These are phyloP conservation scores for Escallonia herrerae DNA, from an alignment of 129 eudicot species.

Conservation along the genomic window DNA sequence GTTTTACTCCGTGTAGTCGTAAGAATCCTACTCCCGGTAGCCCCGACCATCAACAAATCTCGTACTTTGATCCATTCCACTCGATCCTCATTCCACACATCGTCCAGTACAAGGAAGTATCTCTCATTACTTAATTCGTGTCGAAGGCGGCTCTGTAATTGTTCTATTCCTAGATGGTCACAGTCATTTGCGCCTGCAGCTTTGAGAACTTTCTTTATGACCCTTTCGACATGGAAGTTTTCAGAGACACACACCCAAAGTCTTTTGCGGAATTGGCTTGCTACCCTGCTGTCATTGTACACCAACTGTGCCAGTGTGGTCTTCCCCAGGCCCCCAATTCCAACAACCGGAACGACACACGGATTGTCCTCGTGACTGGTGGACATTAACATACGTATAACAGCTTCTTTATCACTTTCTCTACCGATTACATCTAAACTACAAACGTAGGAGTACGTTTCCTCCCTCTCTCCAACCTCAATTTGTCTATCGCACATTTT, in stretches of 20 bases:
- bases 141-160: not conserved
- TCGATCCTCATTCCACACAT: conserved; percentile 9
- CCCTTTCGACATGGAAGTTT: not conserved
- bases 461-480: not conserved
- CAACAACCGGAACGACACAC: conserved; percentile 15
- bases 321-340: conserved; percentile 26
- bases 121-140: not conserved
- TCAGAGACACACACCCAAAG: conserved; percentile 14
- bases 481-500: not conserved
- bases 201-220: not conserved
- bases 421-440: not conserved
- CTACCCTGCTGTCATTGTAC: conserved; percentile 11
- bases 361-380: not conserved
- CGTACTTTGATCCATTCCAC: not conserved
- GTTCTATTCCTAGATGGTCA: not conserved
- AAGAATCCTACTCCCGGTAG: conserved; percentile 2
- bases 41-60: not conserved
- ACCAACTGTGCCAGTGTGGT: conserved; percentile 17
- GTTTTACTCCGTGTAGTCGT: not conserved
- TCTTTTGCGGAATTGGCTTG: not conserved
- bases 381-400: not conserved
- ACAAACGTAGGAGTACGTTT: not conserved
- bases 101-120: conserved; percentile 10
- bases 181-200: not conserved
- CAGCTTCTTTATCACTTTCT: conserved; percentile 4